Evolutionary conservation across 345 rosid genomes (phyloP), one percentile per base, ranked within the genome.

Genomic region (Isatis tinctoria): DNA sequence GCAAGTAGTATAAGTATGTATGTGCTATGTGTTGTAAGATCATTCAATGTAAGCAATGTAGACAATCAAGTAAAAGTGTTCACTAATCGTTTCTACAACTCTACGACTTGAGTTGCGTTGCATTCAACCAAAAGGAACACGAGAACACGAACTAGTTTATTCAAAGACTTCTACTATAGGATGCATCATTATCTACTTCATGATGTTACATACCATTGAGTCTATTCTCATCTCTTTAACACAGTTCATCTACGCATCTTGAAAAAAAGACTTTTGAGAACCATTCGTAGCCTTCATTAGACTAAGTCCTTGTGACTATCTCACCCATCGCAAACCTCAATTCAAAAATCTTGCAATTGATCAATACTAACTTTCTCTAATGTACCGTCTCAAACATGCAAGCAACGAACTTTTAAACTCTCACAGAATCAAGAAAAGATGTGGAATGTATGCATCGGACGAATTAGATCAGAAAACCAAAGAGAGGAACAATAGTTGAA

Each of bases 131-230:
- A 64, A 28, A 65, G 32, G 40, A 74, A 12, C 33, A n/a, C n/a
- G n/a, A n/a, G n/a, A n/a, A n/a, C n/a, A 75, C 20, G 37, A 76
- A 56, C 52, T 61, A 53, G 27, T 69, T 69, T n/a, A 37, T 37
- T 37, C 14, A 11, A 54, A 65, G 4, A 65, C 57, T 51, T n/a
- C n/a, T n/a, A n/a, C n/a, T n/a, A n/a, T n/a, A n/a, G n/a, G n/a
- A n/a, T n/a, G n/a, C n/a, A n/a, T n/a, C n/a, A n/a, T n/a, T n/a
- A n/a, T 48, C 73, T 47, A 65, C 30, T 45, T 57, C 24, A 49
- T 18, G 3, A 58, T 14, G 11, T 37, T 26, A 18, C 56, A 53
- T 14, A 56, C 54, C 37, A 44, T 33, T 10, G 8, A 49, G 3
- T 17, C 43, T 9, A 49, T 12, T 11, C 35, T 16, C 43, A 61